A percentile compares a stretch with the other conserved stretches of the same genome.
Evolutionary conservation across 1,139 yeast genomes (phyloP).

Genomic region (Komagataea norvegica): DNA sequence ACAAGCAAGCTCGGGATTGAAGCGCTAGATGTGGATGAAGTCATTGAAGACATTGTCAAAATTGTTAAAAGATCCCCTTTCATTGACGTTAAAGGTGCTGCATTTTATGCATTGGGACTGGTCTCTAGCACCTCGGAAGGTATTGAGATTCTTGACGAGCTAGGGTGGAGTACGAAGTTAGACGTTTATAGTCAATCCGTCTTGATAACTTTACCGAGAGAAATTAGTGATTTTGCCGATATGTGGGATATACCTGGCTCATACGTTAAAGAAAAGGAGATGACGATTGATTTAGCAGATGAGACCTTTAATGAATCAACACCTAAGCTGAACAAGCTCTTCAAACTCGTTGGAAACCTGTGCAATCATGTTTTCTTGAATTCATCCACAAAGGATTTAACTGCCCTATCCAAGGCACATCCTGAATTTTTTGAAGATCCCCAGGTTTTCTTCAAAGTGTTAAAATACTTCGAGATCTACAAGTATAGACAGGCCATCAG

Average conservation of each 20-base stretch:
- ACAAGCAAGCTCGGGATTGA: constrained; percentile 64
- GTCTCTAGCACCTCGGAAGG: constrained; percentile 75
- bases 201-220: constrained; percentile 53
- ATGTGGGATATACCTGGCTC: constrained; percentile 5
- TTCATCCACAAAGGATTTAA: constrained; percentile 60
- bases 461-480: constrained; percentile 61
- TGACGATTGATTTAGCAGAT: constrained; percentile 11
- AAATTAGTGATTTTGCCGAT: constrained; percentile 9
- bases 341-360: constrained; percentile 56
- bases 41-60: constrained; percentile 50
- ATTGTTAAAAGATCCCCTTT: constrained; percentile 51
- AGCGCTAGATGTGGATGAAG: constrained; percentile 55
- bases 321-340: constrained; percentile 43
- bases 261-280: constrained; percentile 11
- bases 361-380: constrained; percentile 59
- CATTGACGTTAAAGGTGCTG: constrained; percentile 67
- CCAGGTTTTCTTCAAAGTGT: constrained; percentile 54
- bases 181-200: constrained; percentile 49
- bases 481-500: constrained; percentile 61
- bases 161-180: constrained; percentile 65
- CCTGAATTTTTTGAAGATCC: constrained; percentile 56
- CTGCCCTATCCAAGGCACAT: constrained; percentile 46
- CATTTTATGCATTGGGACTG: constrained; percentile 75
- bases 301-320: constrained; percentile 28
- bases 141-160: constrained; percentile 77